Conservation (phyloP, 2,329 filamentous ascomycete genomes). For the Ophiocordyceps camponoti-floridani region DNA sequence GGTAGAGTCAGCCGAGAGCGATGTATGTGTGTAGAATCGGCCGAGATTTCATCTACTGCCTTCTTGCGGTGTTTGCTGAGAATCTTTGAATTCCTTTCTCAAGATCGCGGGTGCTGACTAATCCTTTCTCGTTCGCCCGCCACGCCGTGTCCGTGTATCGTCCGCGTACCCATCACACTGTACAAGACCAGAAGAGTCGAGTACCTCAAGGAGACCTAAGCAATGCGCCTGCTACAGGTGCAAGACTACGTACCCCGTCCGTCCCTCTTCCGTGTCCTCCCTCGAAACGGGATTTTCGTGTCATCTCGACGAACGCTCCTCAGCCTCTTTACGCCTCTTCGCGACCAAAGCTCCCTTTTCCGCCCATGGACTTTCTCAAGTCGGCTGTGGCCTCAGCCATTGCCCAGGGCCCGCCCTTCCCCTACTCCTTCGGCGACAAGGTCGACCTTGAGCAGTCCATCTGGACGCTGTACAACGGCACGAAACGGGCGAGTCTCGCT, state of each 20-base stretch:
- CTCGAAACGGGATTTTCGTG: background rate
- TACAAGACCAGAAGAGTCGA: no score
- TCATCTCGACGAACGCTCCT: background rate
- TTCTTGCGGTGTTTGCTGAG: no score
- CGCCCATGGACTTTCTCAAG: constrained; percentile 85
- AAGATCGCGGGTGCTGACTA: no score
- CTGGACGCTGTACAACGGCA: constrained; percentile 93
- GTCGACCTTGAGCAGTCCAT: constrained; percentile 87
- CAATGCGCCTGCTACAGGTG: no score
- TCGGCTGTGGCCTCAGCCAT: constrained; percentile 95
- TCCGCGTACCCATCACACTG: no score
- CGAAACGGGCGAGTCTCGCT: constrained; percentile 49
- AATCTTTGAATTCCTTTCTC: no score
- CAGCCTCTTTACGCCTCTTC: background rate
- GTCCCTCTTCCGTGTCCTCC: background rate
- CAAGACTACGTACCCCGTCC: background rate
- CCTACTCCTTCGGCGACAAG: constrained; percentile 81
- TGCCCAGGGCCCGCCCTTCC: constrained; percentile 82
- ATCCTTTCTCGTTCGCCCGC: no score
- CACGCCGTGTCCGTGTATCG: no score
- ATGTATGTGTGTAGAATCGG: no score
- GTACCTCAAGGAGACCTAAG: no score
- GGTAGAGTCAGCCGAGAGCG: no score
- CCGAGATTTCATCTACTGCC: no score
- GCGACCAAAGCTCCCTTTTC: background rate